Base-by-base conservation (phyloP, 192 early-diverging fungal species). In the Podila clonocystis region DNA sequence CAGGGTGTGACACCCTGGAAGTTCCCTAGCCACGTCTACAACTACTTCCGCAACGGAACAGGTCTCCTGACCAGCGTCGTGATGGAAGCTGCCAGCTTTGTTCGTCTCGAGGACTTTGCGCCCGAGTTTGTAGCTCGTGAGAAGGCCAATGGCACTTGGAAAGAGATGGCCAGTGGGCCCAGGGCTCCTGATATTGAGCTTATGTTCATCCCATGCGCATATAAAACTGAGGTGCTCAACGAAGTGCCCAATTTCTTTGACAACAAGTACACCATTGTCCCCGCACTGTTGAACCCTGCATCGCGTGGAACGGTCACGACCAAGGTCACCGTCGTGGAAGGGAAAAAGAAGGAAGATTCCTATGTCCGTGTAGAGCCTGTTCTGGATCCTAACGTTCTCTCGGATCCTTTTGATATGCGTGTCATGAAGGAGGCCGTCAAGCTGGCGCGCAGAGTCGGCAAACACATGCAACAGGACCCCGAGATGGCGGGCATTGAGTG, bases 51-150 rank as follows among this genome's bases (percentile, higher is more conserved):
- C 17, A 50, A 65, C 22, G 71, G 71, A 19, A 65, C 71, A 6
- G 71, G 71, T 11, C 50, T 55, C 15, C 19, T 73, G 17, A 41
- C 52, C 15, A 73, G 55, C 31, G 30, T 30, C 7, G 31, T 58
- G 17, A 59, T 73, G 48, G 71, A 73, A 9, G 45, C 55, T 13
- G 52, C 52, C 7, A 55, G 63, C 41, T 73, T 58, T 64, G 52
- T 73, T 6, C 50, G 71, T n/a, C 62, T 73, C 1, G 63, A 73
- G 24, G 71, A 73, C 29, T 65, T 73, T 20, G 62, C 63, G 1
- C 71, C 71, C 19, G 71, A 73, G 30, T 73, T 73, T 60, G 71
- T 73, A 0, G 71, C 62, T 7, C 71, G 57, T 2, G 71, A 73
- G 26, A 73, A 65, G 26, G 71, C 71, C 6, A 65, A 64, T 48